Evolutionary conservation across 208 protist genomes (phyloP).

Genomic region (Trypanosoma melophagium): DNA sequence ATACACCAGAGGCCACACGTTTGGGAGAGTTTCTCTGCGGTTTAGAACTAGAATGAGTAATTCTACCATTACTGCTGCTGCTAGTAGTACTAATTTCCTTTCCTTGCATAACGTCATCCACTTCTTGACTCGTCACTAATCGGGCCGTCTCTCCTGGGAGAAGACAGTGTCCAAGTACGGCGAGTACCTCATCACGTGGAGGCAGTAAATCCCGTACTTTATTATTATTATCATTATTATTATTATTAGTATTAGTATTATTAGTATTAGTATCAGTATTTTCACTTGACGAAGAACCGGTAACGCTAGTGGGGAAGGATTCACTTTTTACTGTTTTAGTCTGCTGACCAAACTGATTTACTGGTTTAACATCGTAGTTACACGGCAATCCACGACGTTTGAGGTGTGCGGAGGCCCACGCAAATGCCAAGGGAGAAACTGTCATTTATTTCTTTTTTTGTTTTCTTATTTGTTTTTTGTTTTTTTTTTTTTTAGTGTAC

Average conservation of each 20-base stretch:
- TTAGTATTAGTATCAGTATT: too few species aligned
- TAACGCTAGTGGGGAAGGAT: not conserved
- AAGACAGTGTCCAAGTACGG: slow-evolving; percentile 8
- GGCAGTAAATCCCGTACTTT: not conserved
- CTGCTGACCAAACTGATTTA: too few species aligned
- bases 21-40: slow-evolving; percentile 13
- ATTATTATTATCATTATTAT: too few species aligned
- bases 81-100: not conserved
- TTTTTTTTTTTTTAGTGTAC: not conserved
- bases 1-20: slow-evolving; percentile 11
- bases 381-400: slow-evolving; percentile 19
- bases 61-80: not conserved
- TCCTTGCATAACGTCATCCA: not conserved
- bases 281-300: too few species aligned
- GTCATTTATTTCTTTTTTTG: not conserved
- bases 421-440: slow-evolving; percentile 14
- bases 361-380: too few species aligned
- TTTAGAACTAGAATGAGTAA: not conserved
- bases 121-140: not conserved
- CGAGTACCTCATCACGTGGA: slow-evolving; percentile 12
- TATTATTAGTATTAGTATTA: too few species aligned
- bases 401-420: slow-evolving; percentile 19
- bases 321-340: too few species aligned
- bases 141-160: not conserved
- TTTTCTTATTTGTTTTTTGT: slow-evolving; percentile 7